Percentiles rank a stretch among this genome's conserved stretches.
Evolutionary conservation across 2,329 filamentous ascomycete genomes (phyloP).

Genomic region (Didymellaceae sp.): DNA sequence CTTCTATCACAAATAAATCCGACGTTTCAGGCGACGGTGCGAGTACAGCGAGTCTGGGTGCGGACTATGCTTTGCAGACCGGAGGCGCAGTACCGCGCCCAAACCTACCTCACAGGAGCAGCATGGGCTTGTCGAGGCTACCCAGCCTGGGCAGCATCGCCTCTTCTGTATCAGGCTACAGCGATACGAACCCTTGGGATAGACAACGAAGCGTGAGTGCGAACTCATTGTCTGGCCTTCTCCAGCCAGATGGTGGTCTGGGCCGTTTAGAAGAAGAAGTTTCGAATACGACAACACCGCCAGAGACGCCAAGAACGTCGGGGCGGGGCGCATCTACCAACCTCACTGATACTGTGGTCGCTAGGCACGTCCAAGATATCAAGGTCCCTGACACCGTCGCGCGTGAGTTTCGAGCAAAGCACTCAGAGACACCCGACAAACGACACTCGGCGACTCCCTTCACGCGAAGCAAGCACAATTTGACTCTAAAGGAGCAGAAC

Average conservation of each 20-base stretch:
- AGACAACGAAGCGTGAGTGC: constrained; percentile 51
- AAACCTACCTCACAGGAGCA: constrained; percentile 51
- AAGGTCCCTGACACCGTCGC: constrained; percentile 89
- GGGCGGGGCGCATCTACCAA: constrained; percentile 63
- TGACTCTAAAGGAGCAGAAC: constrained; percentile 96
- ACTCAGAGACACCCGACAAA: constrained; percentile 68
- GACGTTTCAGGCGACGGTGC: constrained; percentile 65
- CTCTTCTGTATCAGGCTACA: constrained; percentile 69
- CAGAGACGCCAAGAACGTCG: constrained; percentile 73
- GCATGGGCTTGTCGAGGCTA: constrained; percentile 70
- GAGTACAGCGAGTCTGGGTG: constrained; percentile 77
- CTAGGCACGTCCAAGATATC: constrained; percentile 86
- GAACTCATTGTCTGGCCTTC: constrained; percentile 40
- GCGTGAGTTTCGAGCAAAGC: constrained; percentile 81
- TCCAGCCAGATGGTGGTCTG: constrained; percentile 55
- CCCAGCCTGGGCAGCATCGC: constrained; percentile 90
- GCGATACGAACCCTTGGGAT: constrained; percentile 53
- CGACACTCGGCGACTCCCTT: constrained; percentile 50
- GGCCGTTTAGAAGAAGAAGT: constrained; percentile 67
- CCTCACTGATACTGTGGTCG: constrained; percentile 81
- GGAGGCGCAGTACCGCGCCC: constrained; percentile 71
- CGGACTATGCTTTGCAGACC: constrained; percentile 82
- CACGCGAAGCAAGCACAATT: constrained; percentile 50
- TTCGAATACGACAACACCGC: constrained; percentile 55
- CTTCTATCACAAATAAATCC: constrained; percentile 61